Conservation (phyloP, 2,329 filamentous ascomycete genomes). For the Exserohilum rostratum region DNA sequence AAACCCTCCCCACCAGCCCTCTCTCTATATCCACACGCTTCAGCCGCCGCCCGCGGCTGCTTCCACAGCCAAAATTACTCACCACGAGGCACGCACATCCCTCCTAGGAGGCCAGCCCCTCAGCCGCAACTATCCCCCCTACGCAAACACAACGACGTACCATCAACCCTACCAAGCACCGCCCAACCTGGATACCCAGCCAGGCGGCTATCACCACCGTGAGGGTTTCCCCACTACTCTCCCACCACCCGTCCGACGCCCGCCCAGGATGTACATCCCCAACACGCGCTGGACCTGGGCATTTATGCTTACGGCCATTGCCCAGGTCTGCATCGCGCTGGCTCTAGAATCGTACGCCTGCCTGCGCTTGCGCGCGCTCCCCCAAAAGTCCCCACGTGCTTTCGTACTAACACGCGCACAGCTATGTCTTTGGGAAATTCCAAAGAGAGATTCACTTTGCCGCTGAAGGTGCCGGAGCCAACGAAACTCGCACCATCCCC, state of each 20-base stretch:
- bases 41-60: slow-evolving; percentile 48
- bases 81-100: slow-evolving; percentile 63
- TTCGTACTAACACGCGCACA: slow-evolving; percentile 46
- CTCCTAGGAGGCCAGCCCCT: slow-evolving; percentile 64
- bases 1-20: slow-evolving; percentile 11
- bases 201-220: slow-evolving; percentile 55
- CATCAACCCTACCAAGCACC: slow-evolving; percentile 50
- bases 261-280: slow-evolving; percentile 71
- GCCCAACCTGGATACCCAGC: slow-evolving; percentile 54
- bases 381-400: background rate
- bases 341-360: slow-evolving; percentile 80
- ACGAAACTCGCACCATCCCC: slow-evolving; percentile 72
- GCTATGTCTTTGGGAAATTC: slow-evolving; percentile 89
- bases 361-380: background rate
- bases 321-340: slow-evolving; percentile 82
- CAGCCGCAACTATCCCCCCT: slow-evolving; percentile 57
- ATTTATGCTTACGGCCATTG: slow-evolving; percentile 74
- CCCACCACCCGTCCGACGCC: slow-evolving; percentile 43
- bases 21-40: slow-evolving; percentile 28
- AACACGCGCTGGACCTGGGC: slow-evolving; percentile 86
- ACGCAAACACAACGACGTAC: slow-evolving; percentile 35
- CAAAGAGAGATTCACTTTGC: slow-evolving; percentile 64
- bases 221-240: slow-evolving; percentile 51
- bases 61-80: slow-evolving; percentile 58
- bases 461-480: slow-evolving; percentile 43